These are phyloP conservation scores for Fusarium tanahbumbuense DNA, from an alignment of 2,329 filamentous ascomycete species.

Conservation along the genomic window DNA sequence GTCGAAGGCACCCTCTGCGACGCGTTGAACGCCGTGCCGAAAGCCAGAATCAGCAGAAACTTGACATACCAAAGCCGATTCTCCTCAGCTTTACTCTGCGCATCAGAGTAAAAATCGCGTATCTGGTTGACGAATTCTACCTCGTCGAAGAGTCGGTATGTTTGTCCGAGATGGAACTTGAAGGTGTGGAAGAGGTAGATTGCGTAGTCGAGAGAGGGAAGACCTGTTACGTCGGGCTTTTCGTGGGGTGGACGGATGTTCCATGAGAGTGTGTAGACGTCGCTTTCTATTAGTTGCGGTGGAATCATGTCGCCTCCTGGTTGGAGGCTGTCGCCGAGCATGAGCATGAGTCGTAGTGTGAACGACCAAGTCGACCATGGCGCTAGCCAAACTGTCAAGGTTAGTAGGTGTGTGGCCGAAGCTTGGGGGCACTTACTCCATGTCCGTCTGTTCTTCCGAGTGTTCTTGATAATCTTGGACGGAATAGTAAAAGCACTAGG, in stretches of 20 bases:
- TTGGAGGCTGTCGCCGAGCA: slow-evolving; percentile 49
- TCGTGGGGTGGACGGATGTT: slow-evolving; percentile 29
- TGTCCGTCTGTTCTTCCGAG: slow-evolving; percentile 46
- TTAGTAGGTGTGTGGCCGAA: too few relatives aligned
- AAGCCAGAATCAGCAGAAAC: slow-evolving; percentile 61
- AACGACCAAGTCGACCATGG: slow-evolving; percentile 53
- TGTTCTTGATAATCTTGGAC: slow-evolving; percentile 47
- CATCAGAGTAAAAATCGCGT: slow-evolving; percentile 41
- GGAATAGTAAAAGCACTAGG: slow-evolving; percentile 47
- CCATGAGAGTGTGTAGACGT: slow-evolving; percentile 48
- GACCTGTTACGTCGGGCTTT: slow-evolving; percentile 47
- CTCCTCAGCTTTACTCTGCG: slow-evolving; percentile 33
- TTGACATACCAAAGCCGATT: slow-evolving; percentile 61
- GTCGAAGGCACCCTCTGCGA: slow-evolving; percentile 43
- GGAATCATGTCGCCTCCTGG: slow-evolving; percentile 39
- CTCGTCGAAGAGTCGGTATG: slow-evolving; percentile 53
- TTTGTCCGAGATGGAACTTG: slow-evolving; percentile 54
- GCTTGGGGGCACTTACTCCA: slow-evolving; percentile 50
- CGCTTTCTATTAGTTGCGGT: slow-evolving; percentile 41
- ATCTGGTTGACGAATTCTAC: slow-evolving; percentile 46
- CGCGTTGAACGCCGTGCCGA: slow-evolving; percentile 46
- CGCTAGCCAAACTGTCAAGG: slow-evolving; percentile 49
- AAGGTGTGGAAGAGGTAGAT: slow-evolving; percentile 51
- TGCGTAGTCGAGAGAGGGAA: slow-evolving; percentile 52
- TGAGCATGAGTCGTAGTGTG: slow-evolving; percentile 48